Evolutionary conservation across 2,329 filamentous ascomycete species (phyloP).

Genomic region (Aspergillus flavus): DNA sequence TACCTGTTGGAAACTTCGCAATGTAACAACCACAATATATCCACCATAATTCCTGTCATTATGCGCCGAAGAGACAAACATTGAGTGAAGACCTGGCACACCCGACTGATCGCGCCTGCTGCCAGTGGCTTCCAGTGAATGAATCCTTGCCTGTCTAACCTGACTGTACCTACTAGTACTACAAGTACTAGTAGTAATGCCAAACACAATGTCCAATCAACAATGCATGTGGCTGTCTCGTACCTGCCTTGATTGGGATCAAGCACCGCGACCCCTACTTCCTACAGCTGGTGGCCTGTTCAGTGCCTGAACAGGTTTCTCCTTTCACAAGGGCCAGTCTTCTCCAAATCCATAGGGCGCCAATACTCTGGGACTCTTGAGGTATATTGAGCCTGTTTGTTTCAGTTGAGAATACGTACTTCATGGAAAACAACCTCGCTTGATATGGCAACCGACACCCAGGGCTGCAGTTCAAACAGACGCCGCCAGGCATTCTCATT

Average conservation of each 20-base stretch:
- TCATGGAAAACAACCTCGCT: not conserved
- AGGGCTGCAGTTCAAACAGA: conserved; percentile 2
- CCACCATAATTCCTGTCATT: not conserved
- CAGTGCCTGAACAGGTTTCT: too few relatives aligned
- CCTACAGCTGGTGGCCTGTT: not conserved
- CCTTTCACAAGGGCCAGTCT: not conserved
- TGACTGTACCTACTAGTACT: not conserved
- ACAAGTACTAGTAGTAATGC: not conserved
- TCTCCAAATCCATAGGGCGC: not conserved
- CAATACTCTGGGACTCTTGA: not conserved
- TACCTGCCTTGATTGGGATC: not conserved
- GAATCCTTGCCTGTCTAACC: not conserved
- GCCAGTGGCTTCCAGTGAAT: not conserved
- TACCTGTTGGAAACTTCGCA: not conserved
- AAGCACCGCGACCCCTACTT: not conserved
- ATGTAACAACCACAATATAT: not conserved
- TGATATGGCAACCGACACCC: conserved; percentile 11
- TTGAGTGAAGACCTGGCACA: not conserved
- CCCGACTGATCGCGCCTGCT: not conserved
- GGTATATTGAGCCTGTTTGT: too few relatives aligned
- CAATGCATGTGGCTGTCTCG: not conserved
- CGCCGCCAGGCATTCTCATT: conserved; percentile 22
- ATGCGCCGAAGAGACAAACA: not conserved
- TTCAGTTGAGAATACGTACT: not conserved
- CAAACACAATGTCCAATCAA: not conserved